Percentiles rank a stretch among this genome's conserved stretches.
phyloP scores from a whole-genome alignment of 176 grass and related monocot species.

The Zoysia pacifica region DNA sequence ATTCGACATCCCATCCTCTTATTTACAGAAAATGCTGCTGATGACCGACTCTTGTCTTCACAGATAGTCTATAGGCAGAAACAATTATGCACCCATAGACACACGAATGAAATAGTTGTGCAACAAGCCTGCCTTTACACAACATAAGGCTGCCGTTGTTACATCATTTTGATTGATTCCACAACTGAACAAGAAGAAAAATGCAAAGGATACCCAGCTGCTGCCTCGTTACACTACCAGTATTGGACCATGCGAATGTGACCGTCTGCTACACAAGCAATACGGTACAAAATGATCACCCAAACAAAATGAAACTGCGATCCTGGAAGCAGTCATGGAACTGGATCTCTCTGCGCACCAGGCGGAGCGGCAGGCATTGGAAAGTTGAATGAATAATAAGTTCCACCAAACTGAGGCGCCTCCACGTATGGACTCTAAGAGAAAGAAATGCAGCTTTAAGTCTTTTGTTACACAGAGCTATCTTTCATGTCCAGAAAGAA shows the following conservation, averaged over 20 bases:
- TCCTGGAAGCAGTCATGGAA: conserved; percentile 2
- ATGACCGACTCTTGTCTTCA: background rate
- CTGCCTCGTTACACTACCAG: conserved; percentile 18
- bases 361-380: conserved; percentile 84
- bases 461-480: conserved; percentile 2
- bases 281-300: conserved; percentile 49
- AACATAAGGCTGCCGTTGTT: conserved; percentile 18
- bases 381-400: conserved; percentile 47
- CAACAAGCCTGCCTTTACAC: conserved; percentile 34
- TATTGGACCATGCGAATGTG: background rate
- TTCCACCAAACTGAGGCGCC: conserved; percentile 65
- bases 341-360: conserved; percentile 65
- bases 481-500: background rate
- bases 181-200: conserved; percentile 6
- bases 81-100: conserved; percentile 48
- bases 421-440: conserved; percentile 96
- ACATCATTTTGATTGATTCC: conserved; percentile 37
- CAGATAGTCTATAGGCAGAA: conserved; percentile 45
- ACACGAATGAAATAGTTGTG: conserved; percentile 34
- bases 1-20: background rate
- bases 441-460: conserved; percentile 17
- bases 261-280: conserved; percentile 37
- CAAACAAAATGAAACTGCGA: conserved; percentile 4
- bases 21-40: background rate
- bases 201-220: conserved; percentile 8